phyloP scores from a whole-genome alignment of 78 protist species.

The Dictyostelium firmibasis region DNA sequence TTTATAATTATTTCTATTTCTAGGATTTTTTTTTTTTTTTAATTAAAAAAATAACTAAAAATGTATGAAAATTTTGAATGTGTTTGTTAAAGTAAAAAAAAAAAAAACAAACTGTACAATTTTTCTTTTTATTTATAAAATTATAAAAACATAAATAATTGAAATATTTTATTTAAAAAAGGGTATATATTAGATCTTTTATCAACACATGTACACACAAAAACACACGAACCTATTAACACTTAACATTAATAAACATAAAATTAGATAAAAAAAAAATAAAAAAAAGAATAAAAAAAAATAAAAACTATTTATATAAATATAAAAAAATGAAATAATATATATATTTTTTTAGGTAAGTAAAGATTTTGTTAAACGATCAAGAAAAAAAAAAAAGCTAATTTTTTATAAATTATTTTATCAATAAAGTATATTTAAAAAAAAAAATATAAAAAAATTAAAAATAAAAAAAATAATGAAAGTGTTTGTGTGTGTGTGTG shows the following conservation, averaged over 20 bases:
- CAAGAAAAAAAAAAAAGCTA: not conserved
- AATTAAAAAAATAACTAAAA: not conserved
- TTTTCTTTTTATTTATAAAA: too few species aligned
- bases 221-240: not conserved
- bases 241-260: not conserved
- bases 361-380: not conserved
- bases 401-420: too few species aligned
- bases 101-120: not conserved
- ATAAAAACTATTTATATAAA: too few species aligned
- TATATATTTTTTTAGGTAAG: not conserved
- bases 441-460: too few species aligned
- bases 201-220: not conserved
- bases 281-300: too few species aligned
- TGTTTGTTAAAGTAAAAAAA: not conserved
- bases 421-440: too few species aligned
- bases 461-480: too few species aligned
- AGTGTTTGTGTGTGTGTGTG: not conserved
- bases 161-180: not conserved
- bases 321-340: not conserved
- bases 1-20: too few species aligned
- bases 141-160: too few species aligned
- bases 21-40: too few species aligned
- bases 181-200: not conserved
- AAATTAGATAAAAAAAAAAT: not conserved
- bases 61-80: too few species aligned